Percentiles rank a stretch among this genome's conserved stretches.
These are phyloP conservation scores for Alopecurus myosuroides DNA, from an alignment of 176 grass and related monocot species.

Conservation along the genomic window DNA sequence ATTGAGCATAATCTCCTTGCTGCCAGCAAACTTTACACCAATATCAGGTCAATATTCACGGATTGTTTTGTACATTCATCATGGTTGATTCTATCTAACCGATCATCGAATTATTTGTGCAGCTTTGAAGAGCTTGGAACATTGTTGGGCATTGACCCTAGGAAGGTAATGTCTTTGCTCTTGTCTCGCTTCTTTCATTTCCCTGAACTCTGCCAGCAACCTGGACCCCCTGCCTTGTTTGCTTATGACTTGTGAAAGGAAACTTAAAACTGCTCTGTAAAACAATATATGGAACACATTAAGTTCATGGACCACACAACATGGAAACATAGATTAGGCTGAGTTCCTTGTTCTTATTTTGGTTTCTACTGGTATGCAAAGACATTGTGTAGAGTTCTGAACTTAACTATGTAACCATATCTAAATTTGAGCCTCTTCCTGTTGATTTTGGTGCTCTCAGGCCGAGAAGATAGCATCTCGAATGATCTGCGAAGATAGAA, in stretches of 20 bases:
- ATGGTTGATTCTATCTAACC: conserved; percentile 23
- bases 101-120: conserved; percentile 11
- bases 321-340: not conserved
- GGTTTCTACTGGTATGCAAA: not conserved
- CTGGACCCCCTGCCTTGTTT: not conserved
- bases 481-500: conserved; percentile 98
- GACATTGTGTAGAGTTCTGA: not conserved
- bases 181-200: not conserved
- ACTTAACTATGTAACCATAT: not conserved
- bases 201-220: not conserved
- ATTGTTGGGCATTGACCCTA: conserved; percentile 89
- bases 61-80: not conserved
- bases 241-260: not conserved
- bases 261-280: not conserved
- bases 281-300: not conserved
- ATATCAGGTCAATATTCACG: conserved; percentile 66
- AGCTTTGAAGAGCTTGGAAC: conserved; percentile 97
- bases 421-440: not conserved
- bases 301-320: not conserved
- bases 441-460: conserved; percentile 30
- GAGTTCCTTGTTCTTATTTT: not conserved
- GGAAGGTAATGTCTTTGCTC: conserved; percentile 55
- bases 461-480: conserved; percentile 97
- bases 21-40: conserved; percentile 94
- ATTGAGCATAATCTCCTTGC: conserved; percentile 99